Percentiles rank a stretch among this genome's conserved stretches.
These are phyloP conservation scores for Fusarium tupiense DNA, from an alignment of 2,329 filamentous ascomycete species.

Conservation along the genomic window DNA sequence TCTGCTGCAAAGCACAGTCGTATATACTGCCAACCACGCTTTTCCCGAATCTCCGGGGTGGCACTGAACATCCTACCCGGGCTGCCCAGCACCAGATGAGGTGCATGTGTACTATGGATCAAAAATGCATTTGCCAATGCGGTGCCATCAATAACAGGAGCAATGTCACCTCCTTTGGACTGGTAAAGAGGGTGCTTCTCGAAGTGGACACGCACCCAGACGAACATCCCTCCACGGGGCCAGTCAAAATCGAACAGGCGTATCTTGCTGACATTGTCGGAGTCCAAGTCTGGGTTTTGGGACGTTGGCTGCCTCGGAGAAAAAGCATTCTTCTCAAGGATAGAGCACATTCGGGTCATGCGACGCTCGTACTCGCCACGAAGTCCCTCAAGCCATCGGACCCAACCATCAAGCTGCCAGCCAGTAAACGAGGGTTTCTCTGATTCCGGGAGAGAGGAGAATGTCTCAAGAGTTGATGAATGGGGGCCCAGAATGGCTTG, in stretches of 20 bases:
- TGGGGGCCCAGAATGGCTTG: conserved; percentile 79
- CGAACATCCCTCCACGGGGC: conserved; percentile 90
- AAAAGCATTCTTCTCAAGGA: conserved; percentile 74
- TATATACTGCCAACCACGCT: conserved; percentile 75
- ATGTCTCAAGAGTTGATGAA: conserved; percentile 54
- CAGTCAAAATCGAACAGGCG: conserved; percentile 79
- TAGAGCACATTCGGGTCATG: conserved; percentile 81
- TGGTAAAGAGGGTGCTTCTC: conserved; percentile 75
- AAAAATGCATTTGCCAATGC: conserved; percentile 73
- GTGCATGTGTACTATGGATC: conserved; percentile 74
- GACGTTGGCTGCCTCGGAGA: conserved; percentile 71
- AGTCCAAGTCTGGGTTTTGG: conserved; percentile 64
- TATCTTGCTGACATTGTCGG: conserved; percentile 79
- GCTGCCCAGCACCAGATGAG: conserved; percentile 74
- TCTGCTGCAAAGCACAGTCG: conserved; percentile 88
- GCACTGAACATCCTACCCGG: conserved; percentile 81
- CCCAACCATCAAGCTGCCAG: conserved; percentile 88
- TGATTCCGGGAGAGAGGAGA: conserved; percentile 56
- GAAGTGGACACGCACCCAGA: conserved; percentile 82
- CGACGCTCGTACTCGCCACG: conserved; percentile 85
- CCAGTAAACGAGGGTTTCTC: conserved; percentile 61
- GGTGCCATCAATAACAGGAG: conserved; percentile 60
- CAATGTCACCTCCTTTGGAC: conserved; percentile 40
- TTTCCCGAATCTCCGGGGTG: conserved; percentile 64
- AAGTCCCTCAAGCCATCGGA: conserved; percentile 88